Percentiles rank a stretch among this genome's conserved stretches.
These are phyloP conservation scores for Zopfia rhizophila DNA, from an alignment of 2,329 filamentous ascomycete genomes.

Conservation along the genomic window DNA sequence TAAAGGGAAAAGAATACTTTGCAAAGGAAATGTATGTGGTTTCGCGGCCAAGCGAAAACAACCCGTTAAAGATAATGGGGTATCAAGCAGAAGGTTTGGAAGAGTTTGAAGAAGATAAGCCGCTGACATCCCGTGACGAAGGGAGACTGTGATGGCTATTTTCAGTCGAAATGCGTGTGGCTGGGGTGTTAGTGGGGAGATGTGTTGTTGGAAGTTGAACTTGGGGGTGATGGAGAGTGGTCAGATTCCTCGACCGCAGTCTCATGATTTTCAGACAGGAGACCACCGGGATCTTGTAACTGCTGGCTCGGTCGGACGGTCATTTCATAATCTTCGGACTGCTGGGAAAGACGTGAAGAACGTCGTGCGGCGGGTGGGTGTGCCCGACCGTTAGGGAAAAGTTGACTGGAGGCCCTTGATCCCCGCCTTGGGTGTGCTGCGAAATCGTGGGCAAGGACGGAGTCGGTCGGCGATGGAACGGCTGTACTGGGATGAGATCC, in stretches of 20 bases:
- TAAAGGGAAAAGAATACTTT: slow-evolving; percentile 31
- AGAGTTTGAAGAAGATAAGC: slow-evolving; percentile 37
- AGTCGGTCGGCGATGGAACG: slow-evolving; percentile 43
- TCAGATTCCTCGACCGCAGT: slow-evolving; percentile 24
- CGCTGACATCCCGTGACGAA: slow-evolving; percentile 45
- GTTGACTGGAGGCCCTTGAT: slow-evolving; percentile 42
- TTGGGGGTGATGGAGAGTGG: slow-evolving; percentile 22
- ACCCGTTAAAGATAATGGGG: slow-evolving; percentile 31
- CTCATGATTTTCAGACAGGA: slow-evolving; percentile 39
- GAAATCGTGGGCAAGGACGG: slow-evolving; percentile 56
- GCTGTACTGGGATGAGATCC: slow-evolving; percentile 47
- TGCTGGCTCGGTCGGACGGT: slow-evolving; percentile 31
- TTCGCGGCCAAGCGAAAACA: slow-evolving; percentile 2
- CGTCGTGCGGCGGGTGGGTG: slow-evolving; percentile 40
- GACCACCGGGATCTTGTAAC: slow-evolving; percentile 37
- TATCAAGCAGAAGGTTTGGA: slow-evolving; percentile 43
- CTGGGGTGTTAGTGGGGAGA: slow-evolving; percentile 23
- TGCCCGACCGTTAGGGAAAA: slow-evolving; percentile 34
- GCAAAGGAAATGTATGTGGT: slow-evolving; percentile 20
- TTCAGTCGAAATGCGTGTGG: slow-evolving; percentile 34
- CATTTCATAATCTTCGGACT: slow-evolving; percentile 47
- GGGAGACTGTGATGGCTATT: slow-evolving; percentile 34
- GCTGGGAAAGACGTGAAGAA: slow-evolving; percentile 45
- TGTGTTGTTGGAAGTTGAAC: slow-evolving; percentile 27
- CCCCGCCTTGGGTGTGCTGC: slow-evolving; percentile 44